Conservation (phyloP, 805 yeast species). For the Zygosaccharomyces lentus region DNA sequence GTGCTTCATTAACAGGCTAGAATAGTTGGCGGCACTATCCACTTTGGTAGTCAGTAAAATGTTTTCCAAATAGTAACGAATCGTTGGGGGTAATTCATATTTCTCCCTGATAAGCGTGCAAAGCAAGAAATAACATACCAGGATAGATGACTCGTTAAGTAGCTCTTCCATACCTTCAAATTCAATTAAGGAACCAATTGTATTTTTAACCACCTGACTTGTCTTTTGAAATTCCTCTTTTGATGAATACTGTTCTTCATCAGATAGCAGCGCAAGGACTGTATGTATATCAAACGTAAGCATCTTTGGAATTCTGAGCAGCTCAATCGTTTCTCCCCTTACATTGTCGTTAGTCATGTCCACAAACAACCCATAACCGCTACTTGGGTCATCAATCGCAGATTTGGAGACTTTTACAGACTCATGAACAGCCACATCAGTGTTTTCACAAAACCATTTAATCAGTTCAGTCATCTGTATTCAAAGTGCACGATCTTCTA, state of each 20-base stretch:
- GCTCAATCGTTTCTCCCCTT: slow-evolving; percentile 24
- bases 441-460: slow-evolving; percentile 10
- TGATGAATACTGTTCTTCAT: slow-evolving; percentile 22
- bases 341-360: slow-evolving; percentile 1
- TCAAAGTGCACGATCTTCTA: background rate
- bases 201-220: slow-evolving; percentile 26
- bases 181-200: slow-evolving; percentile 29
- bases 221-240: slow-evolving; percentile 28
- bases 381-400: slow-evolving; percentile 26
- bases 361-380: slow-evolving; percentile 32
- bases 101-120: slow-evolving; percentile 12
- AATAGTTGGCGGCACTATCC: slow-evolving; percentile 6
- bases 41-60: slow-evolving; percentile 21
- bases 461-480: slow-evolving; percentile 7
- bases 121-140: slow-evolving; percentile 22
- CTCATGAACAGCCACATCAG: slow-evolving; percentile 6
- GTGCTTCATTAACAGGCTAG: slow-evolving; percentile 13
- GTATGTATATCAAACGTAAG: slow-evolving; percentile 34
- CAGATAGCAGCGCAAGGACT: slow-evolving; percentile 17
- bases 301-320: slow-evolving; percentile 39
- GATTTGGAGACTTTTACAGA: slow-evolving; percentile 23
- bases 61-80: slow-evolving; percentile 20
- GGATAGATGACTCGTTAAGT: slow-evolving; percentile 20
- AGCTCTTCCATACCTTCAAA: slow-evolving; percentile 9
- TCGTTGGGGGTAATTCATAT: slow-evolving; percentile 19